phyloP scores from a whole-genome alignment of 805 yeast species.

The Cyberlindnera maritima region DNA sequence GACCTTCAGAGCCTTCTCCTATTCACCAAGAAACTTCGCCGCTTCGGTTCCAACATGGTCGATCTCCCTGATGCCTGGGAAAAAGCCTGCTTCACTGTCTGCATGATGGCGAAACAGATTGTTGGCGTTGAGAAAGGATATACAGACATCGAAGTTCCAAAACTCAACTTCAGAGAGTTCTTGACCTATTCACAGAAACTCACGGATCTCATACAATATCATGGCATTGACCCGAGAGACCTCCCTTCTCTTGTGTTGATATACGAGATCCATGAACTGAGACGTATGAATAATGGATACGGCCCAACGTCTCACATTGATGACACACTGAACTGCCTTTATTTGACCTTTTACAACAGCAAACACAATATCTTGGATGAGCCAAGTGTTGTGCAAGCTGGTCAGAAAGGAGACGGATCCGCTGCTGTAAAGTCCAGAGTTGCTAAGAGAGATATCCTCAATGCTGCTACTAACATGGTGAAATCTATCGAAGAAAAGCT shows the following conservation, averaged over 20 bases:
- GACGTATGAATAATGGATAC: conserved; percentile 75
- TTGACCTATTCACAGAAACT: conserved; percentile 35
- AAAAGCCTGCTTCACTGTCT: conserved; percentile 46
- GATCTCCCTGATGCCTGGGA: conserved; percentile 67
- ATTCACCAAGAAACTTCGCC: conserved; percentile 71
- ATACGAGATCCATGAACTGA: conserved; percentile 53
- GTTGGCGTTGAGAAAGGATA: conserved; percentile 41
- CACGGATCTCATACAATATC: conserved; percentile 22
- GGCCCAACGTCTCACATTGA: conserved; percentile 76
- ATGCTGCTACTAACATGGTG: conserved; percentile 26
- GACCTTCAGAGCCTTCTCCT: conserved; percentile 60
- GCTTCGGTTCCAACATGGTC: conserved; percentile 75
- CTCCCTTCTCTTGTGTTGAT: conserved; percentile 42
- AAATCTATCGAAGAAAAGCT: conserved; percentile 21
- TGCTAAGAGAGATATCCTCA: conserved; percentile 47
- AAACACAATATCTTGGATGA: background rate
- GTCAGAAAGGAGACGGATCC: background rate
- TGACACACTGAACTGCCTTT: conserved; percentile 65
- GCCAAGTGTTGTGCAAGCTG: background rate
- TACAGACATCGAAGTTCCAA: conserved; percentile 51
- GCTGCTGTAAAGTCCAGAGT: conserved; percentile 38
- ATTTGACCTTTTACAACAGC: conserved; percentile 43
- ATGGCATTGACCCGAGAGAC: conserved; percentile 36
- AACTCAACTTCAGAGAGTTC: conserved; percentile 44
- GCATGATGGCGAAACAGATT: conserved; percentile 47